Evolutionary conservation across 2,329 filamentous ascomycete genomes (phyloP), one percentile per base, ranked within the genome.

Genomic region (Colletotrichum eleusines): DNA sequence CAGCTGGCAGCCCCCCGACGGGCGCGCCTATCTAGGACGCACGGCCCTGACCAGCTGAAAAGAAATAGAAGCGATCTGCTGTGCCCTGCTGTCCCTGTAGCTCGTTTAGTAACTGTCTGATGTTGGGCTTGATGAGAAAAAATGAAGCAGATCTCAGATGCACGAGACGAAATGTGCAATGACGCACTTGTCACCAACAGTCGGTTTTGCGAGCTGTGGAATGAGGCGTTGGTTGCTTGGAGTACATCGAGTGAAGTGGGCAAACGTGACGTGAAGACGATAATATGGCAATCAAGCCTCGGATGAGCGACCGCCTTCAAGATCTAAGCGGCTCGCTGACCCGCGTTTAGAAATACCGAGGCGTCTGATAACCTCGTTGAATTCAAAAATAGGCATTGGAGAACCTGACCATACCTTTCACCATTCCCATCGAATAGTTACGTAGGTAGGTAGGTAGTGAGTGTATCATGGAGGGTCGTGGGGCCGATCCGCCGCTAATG

Each of bases 21-120:
- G 64, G 64, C 64, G 64, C 28, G 46, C 38, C 44, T n/a, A n/a
- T n/a, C n/a, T 23, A 50, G 55, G 69, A 46, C 20, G 20, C 44
- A n/a, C 44, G 44, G 55, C 65, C 69, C 60, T 68, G 51, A 53
- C 65, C 64, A 69, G 69, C 69, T 71, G 69, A 69, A 61, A 59
- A 54, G 6, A 16, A 12, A 8, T 16, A 16, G 31, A 63, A 26
- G 28, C 18, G 14, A 40, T 35, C 40, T n/a, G 31, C 26, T n/a
- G 28, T 51, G 42, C 28, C 26, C 53, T 40, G 23, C n/a, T n/a
- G n/a, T n/a, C n/a, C n/a, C n/a, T n/a, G n/a, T 33, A 35, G 48
- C 40, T 64, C 28, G n/a, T 48, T 16, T 42, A 33, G 16, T 42
- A 42, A 18, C 55, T 48, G 66, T 66, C 48, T 33, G 62, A 69